Conservation (phyloP, 306 rosid species). For the Herpetospermum pedunculosum region DNA sequence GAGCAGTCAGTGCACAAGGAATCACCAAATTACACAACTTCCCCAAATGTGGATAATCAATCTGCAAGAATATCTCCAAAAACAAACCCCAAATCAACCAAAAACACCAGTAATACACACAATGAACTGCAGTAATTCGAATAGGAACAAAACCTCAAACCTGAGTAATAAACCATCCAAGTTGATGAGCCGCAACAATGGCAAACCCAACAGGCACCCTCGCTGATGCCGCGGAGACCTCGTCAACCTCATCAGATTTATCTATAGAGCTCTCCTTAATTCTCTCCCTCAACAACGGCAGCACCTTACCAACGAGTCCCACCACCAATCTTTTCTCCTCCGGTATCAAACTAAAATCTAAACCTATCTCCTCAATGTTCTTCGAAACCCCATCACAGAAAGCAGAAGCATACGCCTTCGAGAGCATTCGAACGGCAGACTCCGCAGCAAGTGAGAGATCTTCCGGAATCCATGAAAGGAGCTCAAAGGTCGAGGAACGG, state of each 20-base stretch:
- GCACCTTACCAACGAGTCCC: constrained; percentile 54
- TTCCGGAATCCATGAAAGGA: constrained; percentile 64
- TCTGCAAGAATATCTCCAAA: constrained; percentile 26
- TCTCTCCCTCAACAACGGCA: constrained; percentile 47
- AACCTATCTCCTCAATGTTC: constrained; percentile 32
- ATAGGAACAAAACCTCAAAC: constrained; percentile 18
- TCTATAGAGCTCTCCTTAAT: constrained; percentile 70
- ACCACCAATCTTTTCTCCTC: constrained; percentile 42
- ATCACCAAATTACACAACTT: constrained; percentile 59
- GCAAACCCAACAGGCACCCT: constrained; percentile 67
- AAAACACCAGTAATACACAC: background rate
- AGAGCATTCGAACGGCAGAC: constrained; percentile 32
- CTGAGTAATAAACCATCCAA: constrained; percentile 88
- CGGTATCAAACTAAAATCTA: constrained; percentile 21
- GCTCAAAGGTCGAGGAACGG: constrained; percentile 27
- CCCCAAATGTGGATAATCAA: constrained; percentile 67
- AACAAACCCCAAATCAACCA: background rate
- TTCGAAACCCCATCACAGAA: constrained; percentile 17
- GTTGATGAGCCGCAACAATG: constrained; percentile 62
- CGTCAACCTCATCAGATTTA: constrained; percentile 44
- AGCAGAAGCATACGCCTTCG: constrained; percentile 26
- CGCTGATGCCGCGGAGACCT: constrained; percentile 71
- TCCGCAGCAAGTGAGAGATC: constrained; percentile 35
- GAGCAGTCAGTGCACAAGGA: constrained; percentile 76
- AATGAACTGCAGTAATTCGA: background rate